phyloP scores from a whole-genome alignment of 768 basidiomycete species.

The Lactifluus piperatus region DNA sequence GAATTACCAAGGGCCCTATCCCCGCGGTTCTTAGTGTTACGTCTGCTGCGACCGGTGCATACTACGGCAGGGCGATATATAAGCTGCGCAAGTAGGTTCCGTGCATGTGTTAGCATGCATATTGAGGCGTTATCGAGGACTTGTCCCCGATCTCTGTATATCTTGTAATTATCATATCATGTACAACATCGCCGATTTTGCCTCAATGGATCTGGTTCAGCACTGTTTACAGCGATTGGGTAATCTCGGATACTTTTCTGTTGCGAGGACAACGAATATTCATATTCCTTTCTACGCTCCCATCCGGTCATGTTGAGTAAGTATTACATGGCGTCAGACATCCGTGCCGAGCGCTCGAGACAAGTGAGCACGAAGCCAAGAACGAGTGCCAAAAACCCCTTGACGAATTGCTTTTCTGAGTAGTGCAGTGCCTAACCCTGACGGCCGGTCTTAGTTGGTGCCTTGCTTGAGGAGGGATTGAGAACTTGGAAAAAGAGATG shows the following conservation, averaged over 20 bases:
- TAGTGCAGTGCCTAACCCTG: too few relatives aligned
- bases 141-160: background rate
- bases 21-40: constrained; percentile 51
- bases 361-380: too few relatives aligned
- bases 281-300: too few relatives aligned
- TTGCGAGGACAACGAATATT: background rate
- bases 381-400: too few relatives aligned
- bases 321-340: too few relatives aligned
- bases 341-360: too few relatives aligned
- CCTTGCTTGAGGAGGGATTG: too few relatives aligned
- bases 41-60: constrained; percentile 48
- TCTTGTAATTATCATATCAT: background rate
- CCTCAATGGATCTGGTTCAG: background rate
- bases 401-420: too few relatives aligned
- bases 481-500: too few relatives aligned
- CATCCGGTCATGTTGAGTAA: too few relatives aligned
- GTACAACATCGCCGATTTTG: background rate
- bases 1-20: constrained; percentile 60
- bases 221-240: background rate
- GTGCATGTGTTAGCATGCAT: background rate
- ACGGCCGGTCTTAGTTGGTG: too few relatives aligned
- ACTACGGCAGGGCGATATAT: constrained; percentile 40
- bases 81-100: constrained; percentile 8
- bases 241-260: background rate
- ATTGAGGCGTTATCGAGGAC: background rate